A percentile compares a stretch with the other conserved stretches of the same genome.
Conservation (phyloP, 1,139 yeast genomes). For the Suhomyces chickasaworum region DNA sequence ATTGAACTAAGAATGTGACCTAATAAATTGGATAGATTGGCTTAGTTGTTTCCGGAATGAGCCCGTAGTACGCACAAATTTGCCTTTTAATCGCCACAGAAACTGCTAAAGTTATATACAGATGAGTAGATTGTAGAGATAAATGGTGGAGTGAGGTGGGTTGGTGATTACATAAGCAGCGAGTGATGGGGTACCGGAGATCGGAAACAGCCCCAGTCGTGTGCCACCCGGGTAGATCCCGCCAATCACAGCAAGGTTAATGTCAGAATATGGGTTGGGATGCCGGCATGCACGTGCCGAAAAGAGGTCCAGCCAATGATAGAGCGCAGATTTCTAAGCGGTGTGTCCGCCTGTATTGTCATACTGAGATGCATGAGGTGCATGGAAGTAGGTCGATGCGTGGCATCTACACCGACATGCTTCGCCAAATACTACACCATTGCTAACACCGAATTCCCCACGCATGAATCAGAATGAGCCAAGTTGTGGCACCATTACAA, state of each 20-base stretch:
- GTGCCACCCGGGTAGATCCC: neutral
- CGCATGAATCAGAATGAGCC: neutral
- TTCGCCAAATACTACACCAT: neutral
- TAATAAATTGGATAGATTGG: neutral
- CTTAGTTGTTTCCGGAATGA: neutral
- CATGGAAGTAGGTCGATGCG: neutral
- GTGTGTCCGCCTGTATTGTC: neutral
- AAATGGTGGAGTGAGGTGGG: slow-evolving; percentile 7
- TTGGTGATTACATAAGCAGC: slow-evolving; percentile 3
- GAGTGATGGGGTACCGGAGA: neutral
- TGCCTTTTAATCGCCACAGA: slow-evolving; percentile 1
- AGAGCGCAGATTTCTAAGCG: slow-evolving; percentile 4
- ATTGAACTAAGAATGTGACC: neutral
- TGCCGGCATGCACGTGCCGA: neutral
- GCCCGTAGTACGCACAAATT: neutral
- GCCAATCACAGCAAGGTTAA: neutral
- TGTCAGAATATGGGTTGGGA: neutral
- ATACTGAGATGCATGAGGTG: too few relatives aligned
- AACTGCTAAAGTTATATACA: slow-evolving; percentile 3
- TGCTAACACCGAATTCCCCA: neutral
- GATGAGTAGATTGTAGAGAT: slow-evolving; percentile 6
- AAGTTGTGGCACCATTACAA: neutral
- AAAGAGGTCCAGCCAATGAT: neutral
- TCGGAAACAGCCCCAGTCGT: neutral
- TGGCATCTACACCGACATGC: neutral